phyloP scores from a whole-genome alignment of 768 basidiomycete genomes.

The Pleurotus djamor region DNA sequence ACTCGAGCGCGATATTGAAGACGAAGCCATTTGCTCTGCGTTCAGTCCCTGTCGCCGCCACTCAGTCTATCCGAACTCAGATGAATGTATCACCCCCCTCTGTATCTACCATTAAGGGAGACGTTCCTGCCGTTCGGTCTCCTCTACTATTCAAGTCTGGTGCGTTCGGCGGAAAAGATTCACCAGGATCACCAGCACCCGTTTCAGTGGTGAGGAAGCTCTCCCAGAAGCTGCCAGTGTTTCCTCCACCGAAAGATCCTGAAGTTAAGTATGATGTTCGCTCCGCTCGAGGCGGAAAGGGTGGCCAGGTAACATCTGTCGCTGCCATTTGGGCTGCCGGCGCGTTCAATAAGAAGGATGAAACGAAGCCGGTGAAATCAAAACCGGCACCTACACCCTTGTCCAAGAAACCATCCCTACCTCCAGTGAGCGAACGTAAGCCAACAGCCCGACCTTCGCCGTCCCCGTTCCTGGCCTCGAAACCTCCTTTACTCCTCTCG shows the following conservation, averaged over 20 bases:
- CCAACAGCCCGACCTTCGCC: neutral
- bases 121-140: neutral
- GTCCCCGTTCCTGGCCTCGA: slow-evolving; percentile 2
- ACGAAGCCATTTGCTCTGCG: slow-evolving; percentile 7
- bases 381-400: neutral
- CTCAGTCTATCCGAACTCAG: slow-evolving; percentile 33
- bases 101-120: slow-evolving; percentile 8
- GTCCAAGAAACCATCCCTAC: neutral
- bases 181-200: neutral
- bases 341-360: slow-evolving; percentile 18
- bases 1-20: neutral
- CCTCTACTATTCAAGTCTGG: neutral
- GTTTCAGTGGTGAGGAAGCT: neutral
- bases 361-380: slow-evolving; percentile 2
- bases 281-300: slow-evolving; percentile 75
- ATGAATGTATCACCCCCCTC: slow-evolving; percentile 35
- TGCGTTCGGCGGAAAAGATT: neutral
- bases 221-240: slow-evolving; percentile 19
- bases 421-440: neutral
- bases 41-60: slow-evolving; percentile 14
- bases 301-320: slow-evolving; percentile 72
- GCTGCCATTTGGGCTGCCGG: slow-evolving; percentile 72
- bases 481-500: slow-evolving; percentile 1
- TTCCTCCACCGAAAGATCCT: slow-evolving; percentile 36
- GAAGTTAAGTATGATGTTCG: slow-evolving; percentile 71